A percentile compares a stretch with the other conserved stretches of the same genome.
phyloP scores from a whole-genome alignment of 2,329 filamentous ascomycete genomes.

The Diaporthe nobilis region DNA sequence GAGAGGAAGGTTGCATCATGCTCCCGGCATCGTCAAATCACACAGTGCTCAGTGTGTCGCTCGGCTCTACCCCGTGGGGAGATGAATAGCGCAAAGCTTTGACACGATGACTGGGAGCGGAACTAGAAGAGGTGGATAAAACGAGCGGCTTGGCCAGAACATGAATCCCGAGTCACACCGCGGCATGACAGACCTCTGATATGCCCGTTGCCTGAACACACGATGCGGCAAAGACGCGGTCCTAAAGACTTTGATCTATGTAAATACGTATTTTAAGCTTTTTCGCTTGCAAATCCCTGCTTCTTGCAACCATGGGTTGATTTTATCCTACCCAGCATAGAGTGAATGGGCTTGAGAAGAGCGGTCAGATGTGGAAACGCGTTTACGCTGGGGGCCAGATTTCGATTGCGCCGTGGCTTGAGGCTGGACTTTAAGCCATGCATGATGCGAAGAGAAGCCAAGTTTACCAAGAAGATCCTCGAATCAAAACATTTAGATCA shows the following conservation, averaged over 20 bases:
- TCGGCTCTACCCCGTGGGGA: conserved; percentile 29
- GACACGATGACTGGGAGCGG: background rate
- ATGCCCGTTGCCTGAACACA: background rate
- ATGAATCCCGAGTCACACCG: conserved; percentile 10
- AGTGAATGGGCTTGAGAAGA: background rate
- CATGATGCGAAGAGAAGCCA: conserved; percentile 15
- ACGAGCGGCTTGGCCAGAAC: conserved; percentile 7
- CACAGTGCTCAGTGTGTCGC: background rate
- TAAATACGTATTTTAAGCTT: background rate
- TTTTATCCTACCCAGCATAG: background rate
- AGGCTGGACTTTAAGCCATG: conserved; percentile 11
- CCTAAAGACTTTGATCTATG: background rate
- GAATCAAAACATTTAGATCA: conserved; percentile 24
- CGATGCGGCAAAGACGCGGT: background rate
- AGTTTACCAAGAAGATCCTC: conserved; percentile 22
- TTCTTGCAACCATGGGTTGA: background rate
- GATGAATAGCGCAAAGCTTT: background rate
- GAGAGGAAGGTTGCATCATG: conserved; percentile 29
- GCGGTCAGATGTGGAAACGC: background rate
- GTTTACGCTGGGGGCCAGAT: background rate
- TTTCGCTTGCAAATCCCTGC: no score
- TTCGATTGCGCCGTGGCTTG: background rate
- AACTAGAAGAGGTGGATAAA: background rate
- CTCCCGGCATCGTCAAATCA: background rate
- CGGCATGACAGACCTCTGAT: background rate